Evolutionary conservation across 139 green algal genomes (phyloP), one percentile per base, ranked within the genome.

Genomic region (Closterium sp.): DNA sequence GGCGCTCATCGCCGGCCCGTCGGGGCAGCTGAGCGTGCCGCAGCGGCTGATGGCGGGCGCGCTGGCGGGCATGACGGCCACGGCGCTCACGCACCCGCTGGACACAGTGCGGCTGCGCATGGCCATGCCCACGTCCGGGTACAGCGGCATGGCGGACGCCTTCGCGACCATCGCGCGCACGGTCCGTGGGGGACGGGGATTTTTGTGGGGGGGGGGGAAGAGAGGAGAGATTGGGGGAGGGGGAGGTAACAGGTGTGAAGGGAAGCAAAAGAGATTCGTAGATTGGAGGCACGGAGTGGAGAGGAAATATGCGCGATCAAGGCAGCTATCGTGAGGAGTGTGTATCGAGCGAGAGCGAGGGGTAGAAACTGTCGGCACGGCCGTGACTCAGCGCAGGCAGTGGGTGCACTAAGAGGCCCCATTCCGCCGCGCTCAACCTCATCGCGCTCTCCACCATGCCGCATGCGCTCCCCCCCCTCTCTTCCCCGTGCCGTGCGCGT

Each of bases 1-100:
- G 96, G 92, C 93, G 12, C 33, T 96, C 10, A 85, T 98, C 89
- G 94, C 94, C 36, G 93, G 93, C 25, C 94, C 96, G 64, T 86
- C 95, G 9, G 95, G 96, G 12, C 95, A 97, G 92, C 94, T 98
- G 28, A 96, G 92, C 0, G 94, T 98, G 55, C n/a, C 84, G 30
- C 34, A 93, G 66, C 81, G 93, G 33, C 88, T 95, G 33, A 81
- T 34, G 28, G 94, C 96, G 21, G 97, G 97, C 32, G 97, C 97
- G 2, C 95, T 95, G 33, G 97, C 97, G 28, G 97, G 97, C 76
- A 98, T 99, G 97, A 98, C 97, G 0, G 97, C 97, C 33, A 98
- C 97, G 0, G 95, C 97, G 9, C 93, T 99, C 25, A 99, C 97
- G 21, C 97, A 99, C 95, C 97, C 97, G 30, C 93, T 99, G 90